Base-by-base conservation (phyloP, 768 basidiomycete species). In the Thelephora aurantiotincta region DNA sequence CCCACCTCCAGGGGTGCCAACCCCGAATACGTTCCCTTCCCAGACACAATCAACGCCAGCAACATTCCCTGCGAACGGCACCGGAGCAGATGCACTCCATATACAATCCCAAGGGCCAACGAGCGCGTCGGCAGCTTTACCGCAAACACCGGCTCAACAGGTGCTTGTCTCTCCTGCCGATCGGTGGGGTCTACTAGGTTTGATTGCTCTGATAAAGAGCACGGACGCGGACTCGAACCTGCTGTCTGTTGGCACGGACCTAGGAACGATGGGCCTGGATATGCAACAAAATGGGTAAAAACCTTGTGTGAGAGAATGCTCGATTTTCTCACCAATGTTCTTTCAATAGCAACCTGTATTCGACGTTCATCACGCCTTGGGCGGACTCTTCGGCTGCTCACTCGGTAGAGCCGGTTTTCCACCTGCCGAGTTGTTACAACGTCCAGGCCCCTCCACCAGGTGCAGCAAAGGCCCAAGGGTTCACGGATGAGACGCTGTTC, bases 351-450 rank as follows among this genome's bases (percentile, higher is more conserved):
- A 84, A 84, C 58, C 69, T 93, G 50, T 92, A 89, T 67, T 81
- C 89, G 50, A 85, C 85, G 22, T 93, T 98, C 68, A 88, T 94
- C 58, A 93, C 94, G 49, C 93, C 93, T 22, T 98, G 92, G 92
- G 79, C 88, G 52, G 92, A 94, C 63, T 81, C 90, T 53, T 82
- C 83, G 53, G 81, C 82, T 38, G 82, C 83, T 54, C 80, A 80
- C 58, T 75, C 77, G 49, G 81, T 94, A 51, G 92, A 98, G 63
- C 92, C 94, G 11, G 86, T 92, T 60, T 96, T 82, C 62, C 82
- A 87, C 56, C 75, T 93, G 43, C 93, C 93, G 35, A 69, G 77
- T 23, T 96, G 92, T 66, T 98, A 98, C 52, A 91, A 82, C 63
- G 92, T 96, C 43, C 82, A 87, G 55, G 81, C 93, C 33, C 80